phyloP scores from a whole-genome alignment of 495 filamentous ascomycete genomes.

The Ascobolus immersus region DNA sequence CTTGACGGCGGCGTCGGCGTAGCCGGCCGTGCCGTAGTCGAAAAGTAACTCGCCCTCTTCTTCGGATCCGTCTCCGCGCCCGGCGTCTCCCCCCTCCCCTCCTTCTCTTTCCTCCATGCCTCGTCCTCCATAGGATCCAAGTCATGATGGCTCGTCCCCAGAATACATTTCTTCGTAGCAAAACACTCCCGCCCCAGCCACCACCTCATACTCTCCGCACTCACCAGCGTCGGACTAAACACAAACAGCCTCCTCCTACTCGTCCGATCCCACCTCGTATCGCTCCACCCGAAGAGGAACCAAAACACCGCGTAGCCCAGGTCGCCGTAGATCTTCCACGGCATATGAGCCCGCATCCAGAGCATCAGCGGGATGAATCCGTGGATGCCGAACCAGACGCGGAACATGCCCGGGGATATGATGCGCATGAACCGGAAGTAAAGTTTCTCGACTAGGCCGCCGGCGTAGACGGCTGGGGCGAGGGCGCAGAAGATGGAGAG shows the following conservation, averaged over 20 bases:
- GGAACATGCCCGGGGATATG: conserved; percentile 50
- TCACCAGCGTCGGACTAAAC: conserved; percentile 76
- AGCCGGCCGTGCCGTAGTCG: conserved; percentile 5
- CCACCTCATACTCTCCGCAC: conserved; percentile 79
- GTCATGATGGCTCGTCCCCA: conserved; percentile 54
- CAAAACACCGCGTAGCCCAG: conserved; percentile 77
- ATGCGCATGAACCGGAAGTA: conserved; percentile 83
- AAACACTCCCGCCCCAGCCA: conserved; percentile 86
- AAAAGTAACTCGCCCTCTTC: conserved; percentile 12
- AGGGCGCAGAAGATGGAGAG: conserved; percentile 84
- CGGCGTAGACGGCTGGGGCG: conserved; percentile 77
- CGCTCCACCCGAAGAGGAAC: conserved; percentile 77
- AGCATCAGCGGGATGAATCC: conserved; percentile 93
- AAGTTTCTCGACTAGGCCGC: conserved; percentile 57
- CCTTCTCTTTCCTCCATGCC: conserved; percentile 34
- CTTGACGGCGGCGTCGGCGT: too few relatives aligned
- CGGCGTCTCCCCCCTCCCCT: conserved; percentile 23
- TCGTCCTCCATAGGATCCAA: conserved; percentile 19
- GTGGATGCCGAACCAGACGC: conserved; percentile 73
- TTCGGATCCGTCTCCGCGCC: conserved; percentile 6
- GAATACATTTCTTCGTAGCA: conserved; percentile 71
- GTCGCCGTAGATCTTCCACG: conserved; percentile 46
- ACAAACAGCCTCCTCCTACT: conserved; percentile 68
- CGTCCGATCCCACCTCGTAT: conserved; percentile 60
- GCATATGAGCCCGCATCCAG: conserved; percentile 42